phyloP scores from a whole-genome alignment of 2,329 filamentous ascomycete genomes.

The Aspergillus phoenicis region DNA sequence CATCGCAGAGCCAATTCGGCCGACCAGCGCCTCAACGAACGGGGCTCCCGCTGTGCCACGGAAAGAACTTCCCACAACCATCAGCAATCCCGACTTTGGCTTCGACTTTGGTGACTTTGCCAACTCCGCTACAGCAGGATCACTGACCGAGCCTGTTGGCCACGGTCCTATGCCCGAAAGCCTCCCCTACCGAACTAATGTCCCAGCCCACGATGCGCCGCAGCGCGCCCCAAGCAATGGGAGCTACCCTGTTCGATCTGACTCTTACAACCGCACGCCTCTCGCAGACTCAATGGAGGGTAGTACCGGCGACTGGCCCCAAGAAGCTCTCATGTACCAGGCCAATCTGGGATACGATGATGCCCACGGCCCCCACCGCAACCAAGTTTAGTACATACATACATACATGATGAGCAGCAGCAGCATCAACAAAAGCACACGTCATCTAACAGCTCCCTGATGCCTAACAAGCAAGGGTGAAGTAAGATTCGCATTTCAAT shows the following conservation, averaged over 20 bases:
- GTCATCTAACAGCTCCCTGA: neutral
- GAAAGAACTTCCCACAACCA: conserved; percentile 10
- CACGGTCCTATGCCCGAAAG: conserved; percentile 12
- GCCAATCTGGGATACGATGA: conserved; percentile 28
- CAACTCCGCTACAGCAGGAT: conserved; percentile 13
- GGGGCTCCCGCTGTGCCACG: conserved; percentile 2
- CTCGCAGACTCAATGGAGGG: conserved; percentile 27
- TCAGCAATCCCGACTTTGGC: conserved; percentile 31
- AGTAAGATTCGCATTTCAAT: neutral
- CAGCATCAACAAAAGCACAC: neutral
- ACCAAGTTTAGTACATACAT: conserved; percentile 16
- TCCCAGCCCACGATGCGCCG: conserved; percentile 33
- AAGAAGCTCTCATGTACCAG: conserved; percentile 46
- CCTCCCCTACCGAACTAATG: conserved; percentile 18
- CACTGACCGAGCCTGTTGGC: conserved; percentile 14
- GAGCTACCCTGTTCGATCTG: conserved; percentile 15
- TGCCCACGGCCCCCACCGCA: conserved; percentile 22
- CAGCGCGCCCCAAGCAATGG: conserved; percentile 15
- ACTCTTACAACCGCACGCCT: conserved; percentile 20
- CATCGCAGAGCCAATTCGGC: conserved; percentile 27
- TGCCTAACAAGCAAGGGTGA: neutral
- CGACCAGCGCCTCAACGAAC: conserved; percentile 17
- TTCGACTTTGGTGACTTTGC: conserved; percentile 37
- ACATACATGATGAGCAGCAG: neutral
- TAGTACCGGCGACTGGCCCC: conserved; percentile 41